Percentiles rank a stretch among this genome's conserved stretches.
Conservation (phyloP, 2,329 filamentous ascomycete genomes). For the Podosphaera xanthii region DNA sequence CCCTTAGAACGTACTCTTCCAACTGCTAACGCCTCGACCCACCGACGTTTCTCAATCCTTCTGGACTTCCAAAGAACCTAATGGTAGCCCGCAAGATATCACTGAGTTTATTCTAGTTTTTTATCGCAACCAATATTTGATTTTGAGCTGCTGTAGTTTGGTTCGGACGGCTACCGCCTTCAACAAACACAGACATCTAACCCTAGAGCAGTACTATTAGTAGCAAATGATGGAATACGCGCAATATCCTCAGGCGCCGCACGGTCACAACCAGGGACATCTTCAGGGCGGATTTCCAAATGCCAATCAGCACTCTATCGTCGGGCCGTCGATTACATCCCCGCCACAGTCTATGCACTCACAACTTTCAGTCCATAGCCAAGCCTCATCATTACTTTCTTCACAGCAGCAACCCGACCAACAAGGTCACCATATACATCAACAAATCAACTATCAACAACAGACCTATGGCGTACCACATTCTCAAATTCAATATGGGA, state of each 20-base stretch:
- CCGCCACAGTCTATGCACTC: conserved; percentile 46
- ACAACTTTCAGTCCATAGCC: conserved; percentile 31
- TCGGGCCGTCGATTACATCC: conserved; percentile 37
- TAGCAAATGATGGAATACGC: conserved; percentile 47
- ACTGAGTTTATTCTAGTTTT: neutral
- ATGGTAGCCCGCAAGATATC: neutral
- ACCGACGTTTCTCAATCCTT: conserved; percentile 17
- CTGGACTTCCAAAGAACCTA: neutral
- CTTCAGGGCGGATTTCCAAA: conserved; percentile 38
- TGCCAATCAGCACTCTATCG: conserved; percentile 28
- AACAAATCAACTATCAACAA: conserved; percentile 62
- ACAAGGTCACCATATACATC: conserved; percentile 35
- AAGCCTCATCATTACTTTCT: conserved; percentile 60
- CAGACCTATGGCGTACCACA: conserved; percentile 46
- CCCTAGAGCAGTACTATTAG: conserved; percentile 4
- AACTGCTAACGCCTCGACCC: too few relatives aligned
- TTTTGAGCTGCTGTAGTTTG: neutral
- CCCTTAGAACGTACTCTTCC: too few relatives aligned
- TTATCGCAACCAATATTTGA: neutral
- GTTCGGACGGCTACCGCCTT: neutral
- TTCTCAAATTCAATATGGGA: conserved; percentile 59
- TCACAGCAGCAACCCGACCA: conserved; percentile 52
- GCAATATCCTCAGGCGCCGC: conserved; percentile 38
- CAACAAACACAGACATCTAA: neutral
- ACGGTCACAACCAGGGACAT: conserved; percentile 34